Evolutionary conservation across 1,284 basidiomycete species (phyloP), one percentile per base, ranked within the genome.

Genomic region (Microbotryomycetes sp.): DNA sequence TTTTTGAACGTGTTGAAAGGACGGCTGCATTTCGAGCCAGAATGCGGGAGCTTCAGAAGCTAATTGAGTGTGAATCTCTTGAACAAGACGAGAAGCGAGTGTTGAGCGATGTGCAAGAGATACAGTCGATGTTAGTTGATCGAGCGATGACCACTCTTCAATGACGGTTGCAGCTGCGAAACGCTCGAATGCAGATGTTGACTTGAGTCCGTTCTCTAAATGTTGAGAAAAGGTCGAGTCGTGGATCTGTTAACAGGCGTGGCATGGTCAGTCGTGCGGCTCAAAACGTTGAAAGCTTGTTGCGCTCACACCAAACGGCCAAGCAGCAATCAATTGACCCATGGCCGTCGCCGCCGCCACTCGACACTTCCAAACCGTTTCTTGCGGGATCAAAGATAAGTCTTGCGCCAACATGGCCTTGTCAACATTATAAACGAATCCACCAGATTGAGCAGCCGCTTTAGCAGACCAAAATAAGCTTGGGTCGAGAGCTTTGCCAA

Each of bases 401-500:
- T 99, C 96, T 73, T 97, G 93, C 0, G 84, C 81, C 52, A 97
- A 81, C 84, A 98, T 93, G 62, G 88, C 89, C 80, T 92, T 97
- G 79, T 99, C 96, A 29, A 98, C 89, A 71, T 97, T 94, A 74
- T 98, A 89, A 32, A 85, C 81, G 72, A 90, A 86, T 4, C 81
- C 68, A 2, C 71, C 77, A 3, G 62, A 59, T 5, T 67, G 76
- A 29, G 79, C 73, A 23, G 81, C 74, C 14, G 79, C 77, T 16
- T 60, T 54, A 3, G 87, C 84, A 55, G 82, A 80, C 74, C 86
- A 88, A 74, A 98, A 92, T 14, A 81, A 80, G 0, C 81, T 74
- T 0, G 83, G 75, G 70, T 96, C 86, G 67, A 98, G 82, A 0
- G 89, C 81, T 28, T 84, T 80, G 29, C 94, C 92, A 30, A 97